A percentile compares a stretch with the other conserved stretches of the same genome.
These are phyloP conservation scores for Cenchrus fungigraminus DNA, from an alignment of 176 grass and related monocot genomes.

Conservation along the genomic window DNA sequence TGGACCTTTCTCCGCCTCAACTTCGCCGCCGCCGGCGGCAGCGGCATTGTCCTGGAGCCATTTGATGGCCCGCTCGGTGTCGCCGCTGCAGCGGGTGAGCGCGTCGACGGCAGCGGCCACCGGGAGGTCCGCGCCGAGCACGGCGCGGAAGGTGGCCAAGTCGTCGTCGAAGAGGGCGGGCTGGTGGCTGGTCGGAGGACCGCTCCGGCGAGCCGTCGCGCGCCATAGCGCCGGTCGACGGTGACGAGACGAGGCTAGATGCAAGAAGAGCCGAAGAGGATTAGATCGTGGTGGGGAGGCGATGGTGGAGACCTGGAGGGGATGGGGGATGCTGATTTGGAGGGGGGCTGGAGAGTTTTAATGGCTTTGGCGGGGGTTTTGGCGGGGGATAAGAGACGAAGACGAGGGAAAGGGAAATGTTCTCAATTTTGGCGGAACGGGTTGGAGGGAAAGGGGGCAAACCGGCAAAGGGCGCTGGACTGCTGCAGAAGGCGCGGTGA, in stretches of 20 bases:
- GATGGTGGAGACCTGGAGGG: background rate
- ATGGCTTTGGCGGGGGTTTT: background rate
- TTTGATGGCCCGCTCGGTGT: constrained; percentile 53
- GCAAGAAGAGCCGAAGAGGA: background rate
- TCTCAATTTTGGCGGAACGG: constrained; percentile 13
- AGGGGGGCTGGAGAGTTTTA: background rate
- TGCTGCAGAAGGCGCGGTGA: background rate
- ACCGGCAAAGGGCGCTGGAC: no score
- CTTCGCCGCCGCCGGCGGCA: background rate
- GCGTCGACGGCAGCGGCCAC: constrained; percentile 41
- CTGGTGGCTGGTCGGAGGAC: constrained; percentile 10
- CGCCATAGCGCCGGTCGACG: constrained; percentile 11
- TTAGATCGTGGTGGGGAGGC: background rate
- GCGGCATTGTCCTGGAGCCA: constrained; percentile 41
- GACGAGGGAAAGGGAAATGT: background rate
- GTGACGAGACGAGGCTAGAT: background rate
- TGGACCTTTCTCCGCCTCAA: background rate
- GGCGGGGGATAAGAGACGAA: background rate
- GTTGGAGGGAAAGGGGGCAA: background rate
- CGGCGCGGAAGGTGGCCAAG: constrained; percentile 43
- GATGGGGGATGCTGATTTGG: constrained; percentile 10
- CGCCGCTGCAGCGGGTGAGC: constrained; percentile 44
- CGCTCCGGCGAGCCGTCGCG: background rate
- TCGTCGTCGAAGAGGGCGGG: constrained; percentile 34
- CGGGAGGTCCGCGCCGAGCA: constrained; percentile 40